Percentiles rank a stretch among this genome's conserved stretches.
phyloP scores from a whole-genome alignment of 148 eudicot species.

The Limonium bicolor region DNA sequence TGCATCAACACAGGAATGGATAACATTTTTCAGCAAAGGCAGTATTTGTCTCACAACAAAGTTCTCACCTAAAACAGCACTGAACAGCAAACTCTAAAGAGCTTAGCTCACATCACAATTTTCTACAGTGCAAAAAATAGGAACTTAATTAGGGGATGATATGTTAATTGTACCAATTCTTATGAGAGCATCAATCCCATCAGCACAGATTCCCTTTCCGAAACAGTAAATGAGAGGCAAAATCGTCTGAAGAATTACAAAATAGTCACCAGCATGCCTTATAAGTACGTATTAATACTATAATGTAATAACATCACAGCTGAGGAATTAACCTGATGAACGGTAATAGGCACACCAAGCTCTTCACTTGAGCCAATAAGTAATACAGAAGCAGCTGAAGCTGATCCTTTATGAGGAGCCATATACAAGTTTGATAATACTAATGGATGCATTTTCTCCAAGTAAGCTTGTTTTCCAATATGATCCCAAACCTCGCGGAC shows the following conservation, averaged over 20 bases:
- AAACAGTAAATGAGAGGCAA: constrained; percentile 81
- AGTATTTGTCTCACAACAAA: constrained; percentile 59
- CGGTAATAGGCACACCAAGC: constrained; percentile 77
- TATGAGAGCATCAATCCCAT: constrained; percentile 79
- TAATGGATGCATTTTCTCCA: constrained; percentile 62
- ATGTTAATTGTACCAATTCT: constrained; percentile 61
- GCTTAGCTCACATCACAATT: constrained; percentile 9
- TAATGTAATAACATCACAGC: not conserved
- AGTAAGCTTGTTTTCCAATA: constrained; percentile 69
- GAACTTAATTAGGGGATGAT: constrained; percentile 1
- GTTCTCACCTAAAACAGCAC: constrained; percentile 67
- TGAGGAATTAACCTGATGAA: constrained; percentile 57
- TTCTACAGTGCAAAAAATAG: constrained; percentile 4
- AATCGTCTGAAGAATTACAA: constrained; percentile 51
- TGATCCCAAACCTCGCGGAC: constrained; percentile 76
- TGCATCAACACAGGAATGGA: constrained; percentile 47
- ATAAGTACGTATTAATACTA: too few relatives aligned
- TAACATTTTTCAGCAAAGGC: constrained; percentile 53
- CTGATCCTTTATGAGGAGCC: constrained; percentile 64
- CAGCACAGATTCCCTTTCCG: constrained; percentile 78
- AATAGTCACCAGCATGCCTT: constrained; percentile 11
- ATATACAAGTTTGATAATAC: constrained; percentile 61
- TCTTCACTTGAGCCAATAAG: constrained; percentile 95
- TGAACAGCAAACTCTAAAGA: constrained; percentile 25
- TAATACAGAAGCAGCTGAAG: constrained; percentile 84